A percentile compares a stretch with the other conserved stretches of the same genome.
Evolutionary conservation across 2,329 filamentous ascomycete species (phyloP).

Genomic region (Stemphylium beticola): DNA sequence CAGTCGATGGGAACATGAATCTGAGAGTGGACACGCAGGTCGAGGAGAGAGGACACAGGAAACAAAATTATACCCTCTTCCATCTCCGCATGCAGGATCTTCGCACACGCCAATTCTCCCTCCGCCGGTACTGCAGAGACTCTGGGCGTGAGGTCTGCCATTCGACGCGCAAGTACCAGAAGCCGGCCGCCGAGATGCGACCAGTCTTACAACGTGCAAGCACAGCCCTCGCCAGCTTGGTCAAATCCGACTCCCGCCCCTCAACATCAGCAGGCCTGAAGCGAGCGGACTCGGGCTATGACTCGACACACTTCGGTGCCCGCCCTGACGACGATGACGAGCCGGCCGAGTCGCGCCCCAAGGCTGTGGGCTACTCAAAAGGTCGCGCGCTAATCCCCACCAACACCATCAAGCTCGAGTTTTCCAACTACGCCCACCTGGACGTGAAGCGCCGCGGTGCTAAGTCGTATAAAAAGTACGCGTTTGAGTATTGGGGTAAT

Average conservation of each 20-base stretch:
- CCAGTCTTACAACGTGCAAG: conserved; percentile 64
- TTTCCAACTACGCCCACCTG: conserved; percentile 95
- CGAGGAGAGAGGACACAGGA: conserved; percentile 60
- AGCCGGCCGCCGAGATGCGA: conserved; percentile 58
- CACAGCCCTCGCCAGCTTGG: conserved; percentile 63
- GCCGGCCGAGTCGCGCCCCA: conserved; percentile 33
- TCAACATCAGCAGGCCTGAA: conserved; percentile 54
- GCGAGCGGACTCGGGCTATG: conserved; percentile 66
- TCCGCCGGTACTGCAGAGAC: conserved; percentile 89
- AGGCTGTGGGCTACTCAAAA: conserved; percentile 46
- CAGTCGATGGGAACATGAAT: conserved; percentile 95
- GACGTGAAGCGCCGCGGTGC: conserved; percentile 75
- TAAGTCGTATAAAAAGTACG: conserved; percentile 75
- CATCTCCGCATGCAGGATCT: conserved; percentile 95
- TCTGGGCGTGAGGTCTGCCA: conserved; percentile 93
- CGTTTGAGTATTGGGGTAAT: conserved; percentile 92
- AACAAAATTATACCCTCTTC: conserved; percentile 78
- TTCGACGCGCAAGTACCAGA: conserved; percentile 72
- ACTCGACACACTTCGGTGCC: conserved; percentile 48
- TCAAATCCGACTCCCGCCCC: conserved; percentile 60
- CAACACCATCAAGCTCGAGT: conserved; percentile 87
- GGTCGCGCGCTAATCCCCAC: conserved; percentile 61
- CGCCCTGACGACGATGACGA: conserved; percentile 28
- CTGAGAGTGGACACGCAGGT: conserved; percentile 83
- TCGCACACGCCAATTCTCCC: conserved; percentile 82